phyloP scores from a whole-genome alignment of 441 rosid species.

The Erodium trifolium region DNA sequence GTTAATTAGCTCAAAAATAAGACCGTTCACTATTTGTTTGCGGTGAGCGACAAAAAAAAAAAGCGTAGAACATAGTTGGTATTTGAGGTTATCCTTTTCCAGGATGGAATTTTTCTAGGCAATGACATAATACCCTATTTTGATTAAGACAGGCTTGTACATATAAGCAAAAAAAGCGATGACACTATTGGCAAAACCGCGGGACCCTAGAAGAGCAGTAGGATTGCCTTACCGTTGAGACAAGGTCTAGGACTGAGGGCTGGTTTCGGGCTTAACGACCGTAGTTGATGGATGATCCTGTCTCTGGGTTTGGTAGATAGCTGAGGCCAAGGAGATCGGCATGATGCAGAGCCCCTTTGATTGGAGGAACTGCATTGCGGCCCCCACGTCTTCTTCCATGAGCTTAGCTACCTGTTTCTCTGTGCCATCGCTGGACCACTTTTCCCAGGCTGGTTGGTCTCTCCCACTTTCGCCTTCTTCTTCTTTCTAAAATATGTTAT shows the following conservation, averaged over 20 bases:
- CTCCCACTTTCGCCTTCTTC: constrained; percentile 61
- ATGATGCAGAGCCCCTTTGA: constrained; percentile 96
- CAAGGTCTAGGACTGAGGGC: constrained; percentile 42
- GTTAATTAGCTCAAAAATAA: too few species aligned
- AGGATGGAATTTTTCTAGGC: constrained; percentile 32
- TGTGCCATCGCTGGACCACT: constrained; percentile 90
- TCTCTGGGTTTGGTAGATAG: constrained; percentile 72
- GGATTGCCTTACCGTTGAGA: not conserved
- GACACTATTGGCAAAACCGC: constrained; percentile 22
- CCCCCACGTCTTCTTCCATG: constrained; percentile 94
- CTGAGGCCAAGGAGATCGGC: constrained; percentile 91
- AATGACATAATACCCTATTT: constrained; percentile 39
- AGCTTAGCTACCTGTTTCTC: constrained; percentile 89
- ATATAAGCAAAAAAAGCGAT: constrained; percentile 11
- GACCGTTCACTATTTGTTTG: too few species aligned
- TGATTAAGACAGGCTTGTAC: constrained; percentile 24
- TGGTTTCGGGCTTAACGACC: constrained; percentile 64
- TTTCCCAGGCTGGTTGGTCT: constrained; percentile 87
- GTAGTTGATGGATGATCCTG: constrained; percentile 44
- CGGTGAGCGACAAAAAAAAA: too few species aligned
- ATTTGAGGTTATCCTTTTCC: too few species aligned
- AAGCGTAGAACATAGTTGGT: too few species aligned
- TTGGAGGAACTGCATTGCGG: constrained; percentile 96
- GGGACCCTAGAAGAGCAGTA: constrained; percentile 25
- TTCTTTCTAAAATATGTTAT: constrained; percentile 32